Conservation (phyloP, 306 rosid species). For the Corylus avellana region DNA sequence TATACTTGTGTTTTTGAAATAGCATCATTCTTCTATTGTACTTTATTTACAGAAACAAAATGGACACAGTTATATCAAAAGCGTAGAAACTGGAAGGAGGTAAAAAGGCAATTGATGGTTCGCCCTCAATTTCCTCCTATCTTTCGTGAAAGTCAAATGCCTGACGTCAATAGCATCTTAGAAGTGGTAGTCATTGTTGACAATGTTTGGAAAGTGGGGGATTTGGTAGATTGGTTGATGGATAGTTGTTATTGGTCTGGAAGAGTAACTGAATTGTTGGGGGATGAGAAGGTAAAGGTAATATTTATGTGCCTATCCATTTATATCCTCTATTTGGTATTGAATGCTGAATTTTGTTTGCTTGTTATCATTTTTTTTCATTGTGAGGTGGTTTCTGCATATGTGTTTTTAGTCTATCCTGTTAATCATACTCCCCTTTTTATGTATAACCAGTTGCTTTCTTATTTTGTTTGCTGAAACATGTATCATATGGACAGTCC, state of each 20-base stretch:
- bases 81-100: constrained; percentile 28
- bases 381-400: neutral
- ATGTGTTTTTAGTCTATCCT: neutral
- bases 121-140: constrained; percentile 74
- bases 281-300: constrained; percentile 59
- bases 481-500: neutral
- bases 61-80: constrained; percentile 57
- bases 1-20: neutral
- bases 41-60: constrained; percentile 45
- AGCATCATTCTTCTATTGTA: constrained; percentile 1
- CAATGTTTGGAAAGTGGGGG: constrained; percentile 69
- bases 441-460: neutral
- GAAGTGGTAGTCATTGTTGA: constrained; percentile 47
- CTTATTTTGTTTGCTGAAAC: neutral
- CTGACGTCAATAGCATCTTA: constrained; percentile 41
- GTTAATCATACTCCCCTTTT: neutral
- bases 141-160: constrained; percentile 45
- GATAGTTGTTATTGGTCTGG: constrained; percentile 88
- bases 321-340: constrained; percentile 7
- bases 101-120: constrained; percentile 48
- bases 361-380: neutral
- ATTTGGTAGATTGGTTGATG: constrained; percentile 78
- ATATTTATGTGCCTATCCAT: constrained; percentile 18
- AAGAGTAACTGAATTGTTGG: constrained; percentile 45
- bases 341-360: constrained; percentile 7